phyloP scores from a whole-genome alignment of 768 basidiomycete genomes.

The Tricholoma sp. region DNA sequence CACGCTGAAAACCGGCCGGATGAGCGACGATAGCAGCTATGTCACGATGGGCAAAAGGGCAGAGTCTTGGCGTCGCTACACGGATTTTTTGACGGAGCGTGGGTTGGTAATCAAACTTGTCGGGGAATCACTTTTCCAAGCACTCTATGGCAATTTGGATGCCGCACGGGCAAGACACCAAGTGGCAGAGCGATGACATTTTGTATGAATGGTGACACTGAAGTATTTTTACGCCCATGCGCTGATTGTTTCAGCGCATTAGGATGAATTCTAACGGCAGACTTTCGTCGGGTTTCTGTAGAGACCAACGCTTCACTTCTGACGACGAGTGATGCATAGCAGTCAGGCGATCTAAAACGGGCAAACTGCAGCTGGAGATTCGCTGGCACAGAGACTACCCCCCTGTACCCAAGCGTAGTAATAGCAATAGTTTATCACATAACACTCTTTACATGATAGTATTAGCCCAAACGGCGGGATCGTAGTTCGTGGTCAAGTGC shows the following conservation, averaged over 20 bases:
- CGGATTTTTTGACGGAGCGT: conserved; percentile 45
- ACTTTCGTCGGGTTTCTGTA: too few species aligned
- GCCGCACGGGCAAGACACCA: conserved; percentile 13
- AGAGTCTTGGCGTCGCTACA: conserved; percentile 60
- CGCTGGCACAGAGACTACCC: too few species aligned
- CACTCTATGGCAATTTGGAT: conserved; percentile 34
- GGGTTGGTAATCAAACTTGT: conserved; percentile 48
- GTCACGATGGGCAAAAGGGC: conserved; percentile 34
- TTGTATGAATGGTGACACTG: not conserved
- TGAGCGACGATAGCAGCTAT: conserved; percentile 16
- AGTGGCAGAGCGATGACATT: not conserved
- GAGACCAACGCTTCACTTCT: too few species aligned
- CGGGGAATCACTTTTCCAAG: conserved; percentile 36
- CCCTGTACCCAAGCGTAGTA: too few species aligned
- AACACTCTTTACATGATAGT: too few species aligned
- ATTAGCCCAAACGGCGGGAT: too few species aligned
- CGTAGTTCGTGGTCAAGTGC: too few species aligned
- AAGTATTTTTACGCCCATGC: not conserved
- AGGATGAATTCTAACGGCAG: not conserved
- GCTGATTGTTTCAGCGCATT: not conserved
- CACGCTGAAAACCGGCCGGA: conserved; percentile 52
- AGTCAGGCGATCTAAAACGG: too few species aligned
- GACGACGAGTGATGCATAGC: too few species aligned
- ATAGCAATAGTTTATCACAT: too few species aligned
- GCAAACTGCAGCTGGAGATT: too few species aligned